Percentiles rank a stretch among this genome's conserved stretches.
Evolutionary conservation across 257 asterid species (phyloP).

Genomic region (Ilex asprella): DNA sequence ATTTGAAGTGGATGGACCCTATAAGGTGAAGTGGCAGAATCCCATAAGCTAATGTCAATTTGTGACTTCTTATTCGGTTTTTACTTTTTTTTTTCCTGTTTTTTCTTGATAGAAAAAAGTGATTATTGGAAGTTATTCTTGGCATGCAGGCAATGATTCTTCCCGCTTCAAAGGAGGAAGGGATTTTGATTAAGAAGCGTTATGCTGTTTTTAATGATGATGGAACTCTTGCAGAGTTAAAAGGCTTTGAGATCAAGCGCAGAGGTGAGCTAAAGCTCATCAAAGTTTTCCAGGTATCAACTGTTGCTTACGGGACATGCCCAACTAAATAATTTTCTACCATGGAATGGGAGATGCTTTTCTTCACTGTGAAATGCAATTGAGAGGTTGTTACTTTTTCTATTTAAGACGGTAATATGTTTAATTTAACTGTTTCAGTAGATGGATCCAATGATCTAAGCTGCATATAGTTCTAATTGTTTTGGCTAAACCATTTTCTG

Average conservation of each 20-base stretch:
- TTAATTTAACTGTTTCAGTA: no score
- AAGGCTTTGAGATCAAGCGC: slow-evolving; percentile 98
- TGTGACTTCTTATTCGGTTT: slow-evolving; percentile 11
- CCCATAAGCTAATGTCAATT: slow-evolving; percentile 18
- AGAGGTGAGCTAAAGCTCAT: slow-evolving; percentile 99
- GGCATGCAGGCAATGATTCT: slow-evolving; percentile 82
- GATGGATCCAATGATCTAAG: not conserved
- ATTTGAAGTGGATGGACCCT: slow-evolving; percentile 99
- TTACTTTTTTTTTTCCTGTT: slow-evolving; percentile 18
- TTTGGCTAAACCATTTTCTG: no score
- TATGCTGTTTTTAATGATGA: slow-evolving; percentile 98
- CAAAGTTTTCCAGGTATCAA: slow-evolving; percentile 93
- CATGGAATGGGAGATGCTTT: slow-evolving; percentile 7
- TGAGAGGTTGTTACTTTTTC: slow-evolving; percentile 8
- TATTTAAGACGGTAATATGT: no score
- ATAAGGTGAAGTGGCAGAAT: slow-evolving; percentile 59
- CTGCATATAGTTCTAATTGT: not conserved
- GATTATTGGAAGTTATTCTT: slow-evolving; percentile 11
- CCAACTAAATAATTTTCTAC: not conserved
- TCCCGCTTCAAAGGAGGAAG: slow-evolving; percentile 99
- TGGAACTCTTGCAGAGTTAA: slow-evolving; percentile 94
- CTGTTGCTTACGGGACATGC: slow-evolving; percentile 1
- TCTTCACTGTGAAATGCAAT: slow-evolving; percentile 5
- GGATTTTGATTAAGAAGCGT: slow-evolving; percentile 93
- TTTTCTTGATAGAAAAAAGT: slow-evolving; percentile 14